phyloP scores from a whole-genome alignment of 116 monocot species.

The Trichopus zeylanicus region DNA sequence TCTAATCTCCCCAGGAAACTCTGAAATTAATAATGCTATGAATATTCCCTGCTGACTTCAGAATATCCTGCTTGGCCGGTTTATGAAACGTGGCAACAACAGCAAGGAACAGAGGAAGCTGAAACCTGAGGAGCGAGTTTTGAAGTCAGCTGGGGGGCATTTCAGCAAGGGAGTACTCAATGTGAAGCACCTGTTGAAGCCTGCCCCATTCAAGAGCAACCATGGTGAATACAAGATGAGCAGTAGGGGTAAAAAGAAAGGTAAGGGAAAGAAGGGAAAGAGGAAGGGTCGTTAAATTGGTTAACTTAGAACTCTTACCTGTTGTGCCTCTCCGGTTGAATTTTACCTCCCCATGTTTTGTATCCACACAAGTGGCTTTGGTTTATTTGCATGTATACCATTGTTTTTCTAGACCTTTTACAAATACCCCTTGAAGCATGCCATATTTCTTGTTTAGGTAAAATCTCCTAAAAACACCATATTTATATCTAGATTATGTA shows the following conservation, averaged over 20 bases:
- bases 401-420: too few species aligned
- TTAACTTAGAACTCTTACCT: too few species aligned
- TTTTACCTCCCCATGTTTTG: too few species aligned
- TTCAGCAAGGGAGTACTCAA: slow-evolving; percentile 47
- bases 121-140: slow-evolving; percentile 30
- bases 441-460: too few species aligned
- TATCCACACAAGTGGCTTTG: too few species aligned
- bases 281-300: background rate
- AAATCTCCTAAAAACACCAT: too few species aligned
- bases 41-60: background rate
- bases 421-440: too few species aligned
- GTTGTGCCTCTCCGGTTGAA: too few species aligned
- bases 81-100: slow-evolving; percentile 14
- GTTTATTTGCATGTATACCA: too few species aligned
- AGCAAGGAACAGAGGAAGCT: slow-evolving; percentile 10
- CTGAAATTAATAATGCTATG: background rate
- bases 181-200: slow-evolving; percentile 44
- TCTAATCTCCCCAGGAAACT: background rate
- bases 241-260: slow-evolving; percentile 22
- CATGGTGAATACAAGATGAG: slow-evolving; percentile 3
- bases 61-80: slow-evolving; percentile 37
- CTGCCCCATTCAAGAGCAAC: slow-evolving; percentile 12
- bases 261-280: slow-evolving; percentile 13
- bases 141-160: slow-evolving; percentile 38
- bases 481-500: too few species aligned